These are phyloP conservation scores for Haberlea rhodopensis DNA, from an alignment of 257 asterid genomes.

Conservation along the genomic window DNA sequence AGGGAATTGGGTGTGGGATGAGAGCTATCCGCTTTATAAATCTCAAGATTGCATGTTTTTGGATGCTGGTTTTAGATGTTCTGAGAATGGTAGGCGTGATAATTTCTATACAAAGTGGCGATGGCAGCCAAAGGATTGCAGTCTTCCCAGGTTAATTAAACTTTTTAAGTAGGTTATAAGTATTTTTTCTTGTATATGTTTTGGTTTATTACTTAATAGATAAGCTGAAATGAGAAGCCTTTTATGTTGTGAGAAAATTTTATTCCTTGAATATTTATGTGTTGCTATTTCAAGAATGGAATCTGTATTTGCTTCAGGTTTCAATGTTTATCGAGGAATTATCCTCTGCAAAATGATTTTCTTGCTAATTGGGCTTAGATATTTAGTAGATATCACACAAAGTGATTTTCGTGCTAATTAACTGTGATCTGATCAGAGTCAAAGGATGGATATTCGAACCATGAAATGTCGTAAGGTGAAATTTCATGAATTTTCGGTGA, in stretches of 20 bases:
- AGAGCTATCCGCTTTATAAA: constrained; percentile 68
- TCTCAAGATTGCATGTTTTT: constrained; percentile 60
- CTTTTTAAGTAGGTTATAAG: neutral
- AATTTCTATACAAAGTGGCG: constrained; percentile 77
- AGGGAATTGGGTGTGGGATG: constrained; percentile 94
- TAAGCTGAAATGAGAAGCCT: neutral
- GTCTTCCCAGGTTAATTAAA: constrained; percentile 70
- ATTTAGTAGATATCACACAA: neutral
- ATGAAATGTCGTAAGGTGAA: neutral
- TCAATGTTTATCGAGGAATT: neutral
- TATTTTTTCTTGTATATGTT: neutral
- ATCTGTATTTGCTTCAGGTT: neutral
- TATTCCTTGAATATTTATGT: no score
- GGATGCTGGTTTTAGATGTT: constrained; percentile 76
- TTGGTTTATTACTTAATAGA: neutral
- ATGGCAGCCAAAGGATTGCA: constrained; percentile 86
- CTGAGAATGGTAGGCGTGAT: constrained; percentile 80
- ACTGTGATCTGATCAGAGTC: constrained; percentile 8
- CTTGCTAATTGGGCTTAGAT: neutral
- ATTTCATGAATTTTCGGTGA: neutral
- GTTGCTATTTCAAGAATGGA: neutral
- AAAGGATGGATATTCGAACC: neutral
- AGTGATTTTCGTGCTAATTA: constrained; percentile 10
- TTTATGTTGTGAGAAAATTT: neutral
- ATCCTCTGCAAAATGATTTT: neutral